Conservation (phyloP, 306 rosid genomes). For the Inga oerstediana region DNA sequence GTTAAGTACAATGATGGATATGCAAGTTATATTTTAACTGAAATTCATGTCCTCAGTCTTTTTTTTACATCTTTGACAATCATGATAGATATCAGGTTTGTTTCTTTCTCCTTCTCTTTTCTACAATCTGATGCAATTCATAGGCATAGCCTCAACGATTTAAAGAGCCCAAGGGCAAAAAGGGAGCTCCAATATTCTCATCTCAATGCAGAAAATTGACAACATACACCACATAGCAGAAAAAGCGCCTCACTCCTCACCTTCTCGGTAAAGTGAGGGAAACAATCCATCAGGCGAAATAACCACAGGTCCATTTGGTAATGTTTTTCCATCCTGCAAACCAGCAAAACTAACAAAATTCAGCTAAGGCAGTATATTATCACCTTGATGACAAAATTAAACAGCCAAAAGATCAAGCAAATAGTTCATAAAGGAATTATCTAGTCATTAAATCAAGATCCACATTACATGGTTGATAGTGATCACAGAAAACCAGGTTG, state of each 20-base stretch:
- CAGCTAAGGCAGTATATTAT: slow-evolving; percentile 24
- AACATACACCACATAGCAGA: slow-evolving; percentile 9
- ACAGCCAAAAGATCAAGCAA: slow-evolving; percentile 12
- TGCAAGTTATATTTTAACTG: not conserved
- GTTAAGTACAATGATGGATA: not conserved
- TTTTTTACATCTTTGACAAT: not conserved
- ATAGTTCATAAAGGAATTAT: not conserved
- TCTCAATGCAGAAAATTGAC: slow-evolving; percentile 21
- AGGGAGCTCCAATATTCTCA: not conserved
- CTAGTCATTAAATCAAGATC: slow-evolving; percentile 17
- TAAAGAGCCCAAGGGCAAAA: not conserved
- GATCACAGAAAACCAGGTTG: slow-evolving; percentile 23
- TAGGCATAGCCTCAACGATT: not conserved
- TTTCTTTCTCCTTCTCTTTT: not conserved
- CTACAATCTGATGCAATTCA: not conserved
- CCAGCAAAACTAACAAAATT: slow-evolving; percentile 20
- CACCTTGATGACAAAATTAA: slow-evolving; percentile 16
- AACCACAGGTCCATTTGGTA: slow-evolving; percentile 92
- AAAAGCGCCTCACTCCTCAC: slow-evolving; percentile 64
- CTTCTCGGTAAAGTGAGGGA: slow-evolving; percentile 94
- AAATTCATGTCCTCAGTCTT: not conserved
- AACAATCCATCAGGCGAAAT: slow-evolving; percentile 98
- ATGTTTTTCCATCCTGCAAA: slow-evolving; percentile 87
- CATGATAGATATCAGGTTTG: not conserved
- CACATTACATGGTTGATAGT: slow-evolving; percentile 9